phyloP scores from a whole-genome alignment of 2,329 filamentous ascomycete species.

The Epichloe sylvatica region DNA sequence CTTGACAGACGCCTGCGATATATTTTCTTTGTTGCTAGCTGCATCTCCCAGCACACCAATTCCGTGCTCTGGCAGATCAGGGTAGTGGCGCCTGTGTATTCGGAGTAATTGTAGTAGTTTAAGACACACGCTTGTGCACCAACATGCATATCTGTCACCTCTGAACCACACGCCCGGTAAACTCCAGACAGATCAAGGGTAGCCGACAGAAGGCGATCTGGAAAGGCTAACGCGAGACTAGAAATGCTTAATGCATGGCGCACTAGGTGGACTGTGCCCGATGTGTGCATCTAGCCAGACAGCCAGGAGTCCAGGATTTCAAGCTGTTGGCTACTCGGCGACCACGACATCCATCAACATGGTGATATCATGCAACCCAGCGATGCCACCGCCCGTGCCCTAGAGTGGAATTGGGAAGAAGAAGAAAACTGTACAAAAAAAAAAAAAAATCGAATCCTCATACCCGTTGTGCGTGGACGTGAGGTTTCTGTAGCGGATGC shows the following conservation, averaged over 20 bases:
- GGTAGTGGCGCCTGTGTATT: not conserved
- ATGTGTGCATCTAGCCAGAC: not conserved
- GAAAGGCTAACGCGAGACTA: not conserved
- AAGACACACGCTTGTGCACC: not conserved
- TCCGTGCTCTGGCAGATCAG: not conserved
- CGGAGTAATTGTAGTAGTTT: too few relatives aligned
- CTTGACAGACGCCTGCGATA: not conserved
- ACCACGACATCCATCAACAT: not conserved
- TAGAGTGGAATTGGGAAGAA: not conserved
- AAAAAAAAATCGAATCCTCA: not conserved
- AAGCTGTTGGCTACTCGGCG: not conserved
- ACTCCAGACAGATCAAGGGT: not conserved
- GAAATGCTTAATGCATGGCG: not conserved
- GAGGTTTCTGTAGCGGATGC: not conserved
- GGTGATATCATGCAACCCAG: not conserved
- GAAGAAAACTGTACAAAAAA: not conserved
- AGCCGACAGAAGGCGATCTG: not conserved
- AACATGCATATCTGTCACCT: not conserved
- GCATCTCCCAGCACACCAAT: not conserved
- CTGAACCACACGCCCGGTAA: not conserved
- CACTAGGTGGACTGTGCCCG: not conserved
- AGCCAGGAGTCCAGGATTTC: not conserved
- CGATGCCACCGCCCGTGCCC: not conserved
- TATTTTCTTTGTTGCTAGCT: slow-evolving; percentile 1
- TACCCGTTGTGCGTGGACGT: too few relatives aligned